phyloP scores from a whole-genome alignment of 129 eudicot genomes.

The Oenanthe sinensis region DNA sequence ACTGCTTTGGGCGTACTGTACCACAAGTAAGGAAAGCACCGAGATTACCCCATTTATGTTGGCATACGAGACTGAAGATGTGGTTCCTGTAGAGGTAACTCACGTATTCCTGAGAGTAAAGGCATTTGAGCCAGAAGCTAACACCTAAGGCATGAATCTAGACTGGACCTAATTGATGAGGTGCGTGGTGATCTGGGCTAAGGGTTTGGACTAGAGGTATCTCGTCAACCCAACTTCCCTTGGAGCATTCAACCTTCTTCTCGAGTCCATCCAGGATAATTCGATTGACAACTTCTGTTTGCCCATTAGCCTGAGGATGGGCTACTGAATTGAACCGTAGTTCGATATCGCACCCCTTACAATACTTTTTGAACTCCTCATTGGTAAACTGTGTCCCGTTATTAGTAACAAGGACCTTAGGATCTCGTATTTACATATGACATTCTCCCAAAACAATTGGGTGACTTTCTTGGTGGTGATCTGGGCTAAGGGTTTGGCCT shows the following conservation, averaged over 20 bases:
- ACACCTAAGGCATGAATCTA: neutral
- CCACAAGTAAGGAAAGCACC: neutral
- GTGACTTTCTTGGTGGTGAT: too few species aligned
- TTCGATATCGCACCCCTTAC: neutral
- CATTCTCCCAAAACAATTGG: too few species aligned
- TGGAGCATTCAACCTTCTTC: neutral
- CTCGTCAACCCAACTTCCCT: neutral
- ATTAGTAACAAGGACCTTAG: too few species aligned
- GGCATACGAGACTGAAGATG: neutral
- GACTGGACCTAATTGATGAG: neutral
- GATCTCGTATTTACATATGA: too few species aligned
- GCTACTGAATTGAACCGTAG: neutral
- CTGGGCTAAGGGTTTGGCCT: too few species aligned
- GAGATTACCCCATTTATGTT: neutral
- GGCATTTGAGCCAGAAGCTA: neutral
- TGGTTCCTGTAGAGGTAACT: neutral
- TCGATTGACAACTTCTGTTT: too few species aligned
- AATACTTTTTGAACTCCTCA: too few species aligned
- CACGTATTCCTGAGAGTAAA: neutral
- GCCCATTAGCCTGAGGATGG: neutral
- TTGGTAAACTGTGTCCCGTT: too few species aligned
- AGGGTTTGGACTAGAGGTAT: too few species aligned
- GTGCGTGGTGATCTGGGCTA: too few species aligned
- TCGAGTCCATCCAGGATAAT: neutral
- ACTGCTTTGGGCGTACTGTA: neutral